Base-by-base conservation (phyloP, 768 basidiomycete genomes). In the Tephrocybe rancida region DNA sequence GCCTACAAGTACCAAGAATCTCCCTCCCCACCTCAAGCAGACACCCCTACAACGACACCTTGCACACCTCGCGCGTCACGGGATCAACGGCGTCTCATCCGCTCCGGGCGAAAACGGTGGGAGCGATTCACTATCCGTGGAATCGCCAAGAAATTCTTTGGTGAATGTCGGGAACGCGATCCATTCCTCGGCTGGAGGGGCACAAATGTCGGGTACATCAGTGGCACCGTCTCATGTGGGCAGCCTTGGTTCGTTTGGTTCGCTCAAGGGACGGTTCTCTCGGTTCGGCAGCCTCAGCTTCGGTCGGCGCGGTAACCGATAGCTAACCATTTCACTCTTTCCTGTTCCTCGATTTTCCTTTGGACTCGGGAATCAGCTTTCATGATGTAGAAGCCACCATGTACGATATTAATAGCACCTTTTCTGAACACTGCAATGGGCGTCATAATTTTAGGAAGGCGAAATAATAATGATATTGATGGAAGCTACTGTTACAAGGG, bases 41-140 rank as follows among this genome's bases (percentile, higher is more conserved):
- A 92, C 92, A 0, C 88, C 88, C 2, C 73, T 94, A 18, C 90
- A 92, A 59, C 79, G 87, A 16, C 88, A 92, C 56, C 78, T 93
- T 0, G 92, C 90, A 5, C 86, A 92, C 58, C 77, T 94, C 5
- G 84, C 91, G 16, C 80, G 88, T 24, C 89, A 93, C 63, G 92
- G 92, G 9, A 87, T 94, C 68, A 87, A 84, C 41, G 90, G 87
- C 1, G 86, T 94, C 5, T 81, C 90, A 24, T 90, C 88, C 1
- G 87, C 87, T 6, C 90, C 88, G 32, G 84, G 83, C 3, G 90
- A 90, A 39, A 71, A 70, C 32, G 74, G 73, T 4, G 82, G 77
- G 1, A 80, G 77, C 54, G 86, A 87, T 64, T 80, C 82, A 2
- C 67, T 85, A 19, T 87, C 84, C 6, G 76, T 74, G 14, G 84